Base-by-base conservation (phyloP, 73 alveolate species). In the Paramecium sexaurelia region DNA sequence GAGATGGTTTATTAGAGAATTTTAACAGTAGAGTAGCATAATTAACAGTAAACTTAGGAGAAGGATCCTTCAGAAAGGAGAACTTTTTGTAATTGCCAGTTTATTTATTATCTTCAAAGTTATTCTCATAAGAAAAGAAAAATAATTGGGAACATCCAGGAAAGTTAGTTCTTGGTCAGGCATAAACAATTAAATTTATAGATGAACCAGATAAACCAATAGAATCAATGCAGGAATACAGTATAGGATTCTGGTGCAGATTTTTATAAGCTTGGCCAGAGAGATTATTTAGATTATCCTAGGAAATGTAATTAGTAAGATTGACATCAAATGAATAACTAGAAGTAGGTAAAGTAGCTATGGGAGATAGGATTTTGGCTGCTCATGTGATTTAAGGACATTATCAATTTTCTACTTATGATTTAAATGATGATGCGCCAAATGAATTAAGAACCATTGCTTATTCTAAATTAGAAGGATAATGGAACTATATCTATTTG, bases 351-450 rank as follows among this genome's bases (percentile, higher is more conserved):
- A 78, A 78, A 43, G 47, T 78, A 3, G 73, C 68, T 22, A 29
- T 78, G 55, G 90, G 90, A 41, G 90, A 78, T 41, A 78, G 90
- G n/a, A 78, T 78, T 7, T 41, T 78, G 27, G 73, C 75, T 22
- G 24, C 71, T 40, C 73, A 78, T 41, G 8, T 78, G n/a, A 55
- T 45, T 10, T 78, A 29, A 22, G 71, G 55, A 3, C 32, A 78
- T 78, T 78, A 40, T 43, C 24, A 78, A 78, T 78, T 78, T 78
- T 20, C 75, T 2, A 78, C 90, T 24, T 78, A 78, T 78, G 90
- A 78, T 78, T 22, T 78, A 17, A 78, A 78, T 45, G 73, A 39
- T 43, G 71, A 78, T 78, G 73, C 75, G 3, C 90, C 90, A 0
- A 78, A 78, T 45, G 90, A 78, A 41, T 13, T 78, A 39, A 29